These are phyloP conservation scores for Sequoiadendron giganteum DNA, from an alignment of 75 land plant genomes.

Conservation along the genomic window DNA sequence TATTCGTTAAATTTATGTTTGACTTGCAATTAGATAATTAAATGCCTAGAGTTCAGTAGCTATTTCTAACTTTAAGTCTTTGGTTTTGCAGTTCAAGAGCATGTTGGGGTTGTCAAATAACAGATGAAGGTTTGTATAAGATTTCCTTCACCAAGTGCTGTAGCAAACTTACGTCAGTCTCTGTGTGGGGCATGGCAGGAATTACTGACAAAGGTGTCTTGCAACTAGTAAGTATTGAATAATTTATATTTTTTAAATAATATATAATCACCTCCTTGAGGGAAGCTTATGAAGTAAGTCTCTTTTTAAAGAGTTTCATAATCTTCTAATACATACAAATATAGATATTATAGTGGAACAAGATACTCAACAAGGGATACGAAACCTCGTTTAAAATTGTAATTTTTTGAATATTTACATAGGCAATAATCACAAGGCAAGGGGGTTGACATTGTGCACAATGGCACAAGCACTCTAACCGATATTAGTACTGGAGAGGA, in stretches of 20 bases:
- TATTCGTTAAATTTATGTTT: not conserved
- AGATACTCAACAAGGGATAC: not conserved
- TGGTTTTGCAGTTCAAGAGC: slow-evolving; percentile 62
- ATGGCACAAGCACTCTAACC: not conserved
- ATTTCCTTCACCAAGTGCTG: slow-evolving; percentile 72
- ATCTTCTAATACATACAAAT: not conserved
- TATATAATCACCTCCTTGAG: not conserved
- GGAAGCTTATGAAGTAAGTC: not conserved
- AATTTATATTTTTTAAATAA: not conserved
- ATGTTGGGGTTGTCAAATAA: slow-evolving; percentile 87
- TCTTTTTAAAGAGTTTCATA: not conserved
- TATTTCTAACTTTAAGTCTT: not conserved
- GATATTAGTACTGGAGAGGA: not conserved
- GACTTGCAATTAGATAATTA: not conserved
- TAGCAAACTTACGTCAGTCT: slow-evolving; percentile 66
- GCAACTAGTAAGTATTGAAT: slow-evolving; percentile 50
- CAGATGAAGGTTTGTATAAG: slow-evolving; percentile 66
- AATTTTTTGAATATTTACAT: not conserved
- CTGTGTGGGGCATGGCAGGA: slow-evolving; percentile 85
- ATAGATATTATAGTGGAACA: not conserved
- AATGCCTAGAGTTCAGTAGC: not conserved
- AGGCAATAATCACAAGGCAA: not conserved
- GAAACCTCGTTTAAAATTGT: not conserved
- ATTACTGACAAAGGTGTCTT: slow-evolving; percentile 87
- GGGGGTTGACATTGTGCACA: not conserved